Evolutionary conservation across 1,284 basidiomycete species (phyloP), one percentile per base, ranked within the genome.

Genomic region (Boletus sp.): DNA sequence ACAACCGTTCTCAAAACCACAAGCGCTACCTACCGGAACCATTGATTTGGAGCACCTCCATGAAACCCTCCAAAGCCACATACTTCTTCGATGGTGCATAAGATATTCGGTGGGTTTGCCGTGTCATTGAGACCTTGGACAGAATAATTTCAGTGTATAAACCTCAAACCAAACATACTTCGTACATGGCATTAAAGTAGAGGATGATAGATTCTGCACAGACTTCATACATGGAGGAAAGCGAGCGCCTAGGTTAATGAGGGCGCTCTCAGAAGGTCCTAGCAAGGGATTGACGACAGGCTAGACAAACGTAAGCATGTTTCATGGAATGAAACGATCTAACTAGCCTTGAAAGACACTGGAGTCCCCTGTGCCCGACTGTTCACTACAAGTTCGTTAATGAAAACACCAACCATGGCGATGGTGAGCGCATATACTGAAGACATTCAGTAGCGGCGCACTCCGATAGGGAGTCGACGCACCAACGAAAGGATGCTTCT

Each of bases 31-130:
- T 66, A 90, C 79, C 92, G 77, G 68, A 84, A 94, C 81, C 82
- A 86, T 70, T 97, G 94, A 63, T 93, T 80, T 4, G 94, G 93
- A 0, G 70, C 66, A 41, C 76, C 60, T 16, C 70, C 75, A 50
- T 81, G 72, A 58, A 95, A 91, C 0, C 90, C 91, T 48, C 90
- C 90, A 64, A 93, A 92, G 1, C 89, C 92, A 66, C 94, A 99
- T 5, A 97, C 73, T 6, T 86, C 76, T 61, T 88, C 87, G 5
- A 98, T 72, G 0, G 88, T 73, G 61, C 94, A 97, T 1, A 84
- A 58, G 13, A 71, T 68, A 32, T 77, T 77, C 4, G 82, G 76
- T 10, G 88, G 85, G 55, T 91, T 88, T 14, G 82, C 80, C 39
- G 83, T 83, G 59, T 91, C 80, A 58, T 88, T 87, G 53, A 87